These are phyloP conservation scores for Piromyces finnis DNA, from an alignment of 192 early-diverging fungal genomes.

Conservation along the genomic window DNA sequence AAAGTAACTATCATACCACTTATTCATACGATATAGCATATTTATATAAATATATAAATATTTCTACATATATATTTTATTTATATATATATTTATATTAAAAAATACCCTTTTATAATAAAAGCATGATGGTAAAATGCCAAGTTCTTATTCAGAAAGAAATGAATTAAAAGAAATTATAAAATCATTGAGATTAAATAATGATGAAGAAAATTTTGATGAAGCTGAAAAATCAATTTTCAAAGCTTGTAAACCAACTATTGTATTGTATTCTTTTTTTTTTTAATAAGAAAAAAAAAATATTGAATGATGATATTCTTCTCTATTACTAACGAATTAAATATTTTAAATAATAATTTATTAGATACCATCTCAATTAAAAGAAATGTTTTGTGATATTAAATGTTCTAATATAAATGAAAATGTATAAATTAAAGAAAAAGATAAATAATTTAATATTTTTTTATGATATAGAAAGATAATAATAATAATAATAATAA, in stretches of 20 bases:
- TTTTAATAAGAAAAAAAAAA: too few species aligned
- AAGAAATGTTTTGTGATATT: slow-evolving; percentile 30
- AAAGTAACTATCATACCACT: slow-evolving; percentile 22
- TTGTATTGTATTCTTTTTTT: slow-evolving; percentile 12
- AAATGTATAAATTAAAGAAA: slow-evolving; percentile 17
- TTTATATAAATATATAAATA: too few species aligned
- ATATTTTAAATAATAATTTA: too few species aligned
- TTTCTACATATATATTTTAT: too few species aligned
- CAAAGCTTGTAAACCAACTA: slow-evolving; percentile 35
- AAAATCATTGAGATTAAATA: slow-evolving; percentile 23
- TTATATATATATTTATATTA: too few species aligned
- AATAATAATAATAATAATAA: not conserved
- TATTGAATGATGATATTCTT: too few species aligned
- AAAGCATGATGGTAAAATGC: slow-evolving; percentile 43
- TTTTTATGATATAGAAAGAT: too few species aligned
- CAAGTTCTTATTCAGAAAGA: slow-evolving; percentile 34
- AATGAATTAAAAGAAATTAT: slow-evolving; percentile 49
- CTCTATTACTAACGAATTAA: too few species aligned
- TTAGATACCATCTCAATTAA: slow-evolving; percentile 27
- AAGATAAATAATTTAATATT: too few species aligned
- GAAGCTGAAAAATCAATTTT: slow-evolving; percentile 57
- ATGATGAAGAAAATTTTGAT: slow-evolving; percentile 75
- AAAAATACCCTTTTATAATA: too few species aligned
- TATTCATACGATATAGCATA: too few species aligned
- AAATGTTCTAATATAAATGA: slow-evolving; percentile 24